Base-by-base conservation (phyloP, 768 basidiomycete species). In the Paxillus involutus region DNA sequence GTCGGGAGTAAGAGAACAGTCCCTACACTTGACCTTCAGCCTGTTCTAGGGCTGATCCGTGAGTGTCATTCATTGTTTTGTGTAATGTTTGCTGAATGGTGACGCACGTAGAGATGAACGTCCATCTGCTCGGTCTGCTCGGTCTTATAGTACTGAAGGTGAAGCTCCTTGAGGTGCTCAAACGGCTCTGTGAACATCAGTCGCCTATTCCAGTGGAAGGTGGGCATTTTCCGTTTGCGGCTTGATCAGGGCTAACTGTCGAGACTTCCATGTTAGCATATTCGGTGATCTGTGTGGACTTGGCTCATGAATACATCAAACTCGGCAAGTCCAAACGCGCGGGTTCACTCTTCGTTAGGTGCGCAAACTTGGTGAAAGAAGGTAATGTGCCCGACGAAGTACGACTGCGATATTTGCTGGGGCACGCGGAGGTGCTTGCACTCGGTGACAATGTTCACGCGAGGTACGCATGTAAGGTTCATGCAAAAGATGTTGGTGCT, bases 271-370 rank as follows among this genome's bases (percentile, higher is more conserved):
- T 53, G 14, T 32, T 58, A 91, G 88, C 75, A 12, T 91, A 84
- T 64, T 74, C 89, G 17, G 68, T 69, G 1, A 72, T 81, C 2
- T 94, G 89, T 3, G 73, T 86, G 1, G 82, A 86, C 41, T 79
- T 96, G 6, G 94, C 89, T 0, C 78, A 84, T 51, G 91, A 94
- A 65, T 94, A 94, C 61, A 73, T 85, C 43, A 81, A 79, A 35
- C 77, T 98, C 1, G 94, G 95, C 3, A 91, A 88, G 66, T 70
- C 73, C 2, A 81, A 81, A 48, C 81, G 87, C 36, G 93, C 94
- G 0, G 75, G 73, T 1, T 63, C 72, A 2, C 78, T 96, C 17
- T 89, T 91, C 62, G 77, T 70, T n/a, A 82, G 81, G 33, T 78
- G 80, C 1, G 69, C 84, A 13, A 75, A 71, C 30, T 58, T 75